Percentiles rank a stretch among this genome's conserved stretches.
Evolutionary conservation across 495 filamentous ascomycete genomes (phyloP).

Genomic region (Podospora appendiculata): DNA sequence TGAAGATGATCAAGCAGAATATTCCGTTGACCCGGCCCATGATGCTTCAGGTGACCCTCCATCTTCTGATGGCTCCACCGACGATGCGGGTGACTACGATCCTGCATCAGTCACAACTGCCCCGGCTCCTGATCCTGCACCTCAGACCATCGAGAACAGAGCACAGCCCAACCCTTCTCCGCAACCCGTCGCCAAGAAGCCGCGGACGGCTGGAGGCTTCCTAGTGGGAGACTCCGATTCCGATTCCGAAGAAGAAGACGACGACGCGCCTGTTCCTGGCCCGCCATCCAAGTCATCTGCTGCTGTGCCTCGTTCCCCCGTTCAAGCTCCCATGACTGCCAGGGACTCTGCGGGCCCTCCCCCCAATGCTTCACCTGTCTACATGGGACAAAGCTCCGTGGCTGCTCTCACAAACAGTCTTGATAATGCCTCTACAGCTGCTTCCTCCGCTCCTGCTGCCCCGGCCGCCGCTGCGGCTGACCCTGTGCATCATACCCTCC

Average conservation of each 20-base stretch:
- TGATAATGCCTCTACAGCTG: neutral
- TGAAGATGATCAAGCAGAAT: slow-evolving; percentile 27
- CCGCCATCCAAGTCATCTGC: slow-evolving; percentile 7
- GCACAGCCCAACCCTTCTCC: slow-evolving; percentile 25
- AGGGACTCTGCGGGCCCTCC: slow-evolving; percentile 11
- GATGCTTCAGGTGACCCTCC: slow-evolving; percentile 37
- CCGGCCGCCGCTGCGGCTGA: slow-evolving; percentile 5
- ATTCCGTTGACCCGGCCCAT: slow-evolving; percentile 37
- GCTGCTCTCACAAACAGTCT: slow-evolving; percentile 4
- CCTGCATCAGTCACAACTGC: slow-evolving; percentile 36
- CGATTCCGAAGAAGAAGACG: slow-evolving; percentile 42
- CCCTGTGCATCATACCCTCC: slow-evolving; percentile 41
- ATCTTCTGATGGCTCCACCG: slow-evolving; percentile 27
- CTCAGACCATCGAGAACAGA: slow-evolving; percentile 19
- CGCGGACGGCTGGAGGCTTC: slow-evolving; percentile 72
- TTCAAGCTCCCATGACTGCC: slow-evolving; percentile 15
- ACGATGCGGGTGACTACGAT: slow-evolving; percentile 43
- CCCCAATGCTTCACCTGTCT: slow-evolving; percentile 12
- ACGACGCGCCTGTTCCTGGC: slow-evolving; percentile 13
- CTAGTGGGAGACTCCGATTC: slow-evolving; percentile 60
- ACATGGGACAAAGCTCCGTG: slow-evolving; percentile 18
- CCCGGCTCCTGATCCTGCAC: slow-evolving; percentile 11
- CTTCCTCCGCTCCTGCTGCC: neutral
- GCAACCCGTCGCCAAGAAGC: slow-evolving; percentile 40
- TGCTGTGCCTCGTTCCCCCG: slow-evolving; percentile 13